Percentiles rank a stretch among this genome's conserved stretches.
Conservation (phyloP, 352 stramenopile genomes). For the Globisporangium abappressorium region DNA sequence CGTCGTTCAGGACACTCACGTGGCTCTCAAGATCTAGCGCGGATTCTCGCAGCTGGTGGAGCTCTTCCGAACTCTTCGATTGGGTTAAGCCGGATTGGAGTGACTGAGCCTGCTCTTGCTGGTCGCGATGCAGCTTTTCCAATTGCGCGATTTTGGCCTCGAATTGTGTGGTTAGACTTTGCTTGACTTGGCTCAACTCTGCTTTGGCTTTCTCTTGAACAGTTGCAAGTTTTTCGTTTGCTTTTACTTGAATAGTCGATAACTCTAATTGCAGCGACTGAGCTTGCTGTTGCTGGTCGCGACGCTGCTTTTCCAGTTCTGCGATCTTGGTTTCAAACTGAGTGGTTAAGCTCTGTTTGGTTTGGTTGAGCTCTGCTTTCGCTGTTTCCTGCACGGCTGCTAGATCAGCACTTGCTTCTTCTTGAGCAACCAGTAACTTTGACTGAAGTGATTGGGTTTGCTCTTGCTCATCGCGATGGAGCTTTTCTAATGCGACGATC, state of each 20-base stretch:
- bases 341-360: not conserved
- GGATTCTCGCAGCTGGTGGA: conserved; percentile 4
- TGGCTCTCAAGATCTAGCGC: conserved; percentile 14
- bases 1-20: conserved; percentile 13
- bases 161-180: conserved; percentile 7
- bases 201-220: not conserved
- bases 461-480: not conserved
- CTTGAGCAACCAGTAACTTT: not conserved
- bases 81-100: conserved; percentile 11
- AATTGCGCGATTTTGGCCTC: conserved; percentile 15
- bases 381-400: not conserved
- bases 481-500: conserved; percentile 9
- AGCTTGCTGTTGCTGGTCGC: not conserved
- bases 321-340: conserved; percentile 19
- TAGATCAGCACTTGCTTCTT: not conserved
- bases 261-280: conserved; percentile 8
- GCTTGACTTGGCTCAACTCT: not conserved
- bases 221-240: too few species aligned
- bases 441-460: not conserved
- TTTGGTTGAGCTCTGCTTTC: not conserved
- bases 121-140: conserved; percentile 1
- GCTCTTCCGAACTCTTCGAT: conserved; percentile 16
- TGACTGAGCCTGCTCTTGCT: not conserved
- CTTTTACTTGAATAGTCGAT: not conserved
- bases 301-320: conserved; percentile 5